Conservation (phyloP, 1,284 basidiomycete genomes). For the Volvariella surrecta region DNA sequence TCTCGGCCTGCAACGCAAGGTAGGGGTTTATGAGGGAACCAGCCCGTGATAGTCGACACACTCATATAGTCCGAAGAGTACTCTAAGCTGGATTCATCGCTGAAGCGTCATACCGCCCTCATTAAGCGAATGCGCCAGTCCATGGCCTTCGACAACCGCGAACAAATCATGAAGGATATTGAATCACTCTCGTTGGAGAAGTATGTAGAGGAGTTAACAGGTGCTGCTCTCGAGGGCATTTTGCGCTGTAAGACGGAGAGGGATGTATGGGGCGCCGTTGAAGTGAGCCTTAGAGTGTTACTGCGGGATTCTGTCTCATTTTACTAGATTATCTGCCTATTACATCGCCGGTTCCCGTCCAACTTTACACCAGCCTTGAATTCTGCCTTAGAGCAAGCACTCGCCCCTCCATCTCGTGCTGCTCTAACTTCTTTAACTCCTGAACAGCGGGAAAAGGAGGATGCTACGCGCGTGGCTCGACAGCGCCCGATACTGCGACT, state of each 20-base stretch:
- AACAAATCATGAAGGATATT: constrained; percentile 88
- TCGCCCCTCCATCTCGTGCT: constrained; percentile 57
- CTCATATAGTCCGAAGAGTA: constrained; percentile 31
- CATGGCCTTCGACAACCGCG: constrained; percentile 69
- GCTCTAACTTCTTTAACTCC: constrained; percentile 50
- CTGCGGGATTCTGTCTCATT: constrained; percentile 6
- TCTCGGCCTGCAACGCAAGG: constrained; percentile 36
- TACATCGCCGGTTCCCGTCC: constrained; percentile 84
- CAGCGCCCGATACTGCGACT: constrained; percentile 85
- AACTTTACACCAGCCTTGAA: constrained; percentile 73
- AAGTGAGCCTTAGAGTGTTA: constrained; percentile 43
- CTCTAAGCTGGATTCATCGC: constrained; percentile 78
- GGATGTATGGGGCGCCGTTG: constrained; percentile 87
- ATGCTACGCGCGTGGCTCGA: constrained; percentile 67
- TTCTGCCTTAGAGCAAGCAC: constrained; percentile 52
- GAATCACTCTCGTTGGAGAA: constrained; percentile 87
- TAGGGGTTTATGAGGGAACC: constrained; percentile 15
- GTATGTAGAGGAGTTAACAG: constrained; percentile 92
- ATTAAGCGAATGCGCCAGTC: constrained; percentile 86
- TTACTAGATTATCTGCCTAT: constrained; percentile 72
- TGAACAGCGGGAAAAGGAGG: constrained; percentile 93
- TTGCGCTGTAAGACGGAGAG: constrained; percentile 80
- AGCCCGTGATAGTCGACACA: constrained; percentile 5
- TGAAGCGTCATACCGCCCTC: constrained; percentile 90
- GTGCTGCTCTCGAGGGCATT: constrained; percentile 83